These are phyloP conservation scores for Serendipita sp. DNA, from an alignment of 768 basidiomycete species.

Conservation along the genomic window DNA sequence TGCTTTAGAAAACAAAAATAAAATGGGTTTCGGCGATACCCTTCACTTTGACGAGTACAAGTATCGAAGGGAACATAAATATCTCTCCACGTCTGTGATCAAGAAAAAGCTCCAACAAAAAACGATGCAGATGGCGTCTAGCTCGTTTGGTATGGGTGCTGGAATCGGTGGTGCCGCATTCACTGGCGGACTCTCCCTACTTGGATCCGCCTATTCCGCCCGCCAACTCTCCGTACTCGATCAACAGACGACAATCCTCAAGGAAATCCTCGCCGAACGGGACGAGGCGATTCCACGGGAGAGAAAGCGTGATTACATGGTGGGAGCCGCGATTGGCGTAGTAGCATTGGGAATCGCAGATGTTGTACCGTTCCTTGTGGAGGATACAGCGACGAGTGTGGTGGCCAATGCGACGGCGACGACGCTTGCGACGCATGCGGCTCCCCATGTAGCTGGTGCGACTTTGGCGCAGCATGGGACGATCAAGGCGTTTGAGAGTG, in stretches of 20 bases:
- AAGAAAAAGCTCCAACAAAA: not conserved
- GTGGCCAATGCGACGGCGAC: not conserved
- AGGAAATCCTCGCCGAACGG: not conserved
- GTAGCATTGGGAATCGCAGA: not conserved
- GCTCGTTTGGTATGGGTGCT: not conserved
- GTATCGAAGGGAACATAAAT: not conserved
- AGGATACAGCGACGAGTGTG: not conserved
- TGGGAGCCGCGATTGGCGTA: not conserved
- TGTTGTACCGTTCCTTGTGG: too few relatives aligned
- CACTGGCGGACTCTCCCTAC: too few relatives aligned
- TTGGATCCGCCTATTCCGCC: conserved; percentile 16
- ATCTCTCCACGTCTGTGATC: not conserved
- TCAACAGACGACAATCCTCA: conserved; percentile 19
- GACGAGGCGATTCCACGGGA: not conserved
- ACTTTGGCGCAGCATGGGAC: too few relatives aligned
- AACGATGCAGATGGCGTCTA: not conserved
- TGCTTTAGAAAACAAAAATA: not conserved
- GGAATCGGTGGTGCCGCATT: too few relatives aligned
- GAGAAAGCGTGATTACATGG: not conserved
- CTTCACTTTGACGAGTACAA: not conserved
- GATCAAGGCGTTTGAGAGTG: too few relatives aligned
- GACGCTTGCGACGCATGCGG: not conserved
- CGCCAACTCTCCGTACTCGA: conserved; percentile 37
- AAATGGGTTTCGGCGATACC: not conserved
- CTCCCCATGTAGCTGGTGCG: not conserved